Conservation (phyloP, 2,329 filamentous ascomycete genomes). For the Aspergillus unguis region DNA sequence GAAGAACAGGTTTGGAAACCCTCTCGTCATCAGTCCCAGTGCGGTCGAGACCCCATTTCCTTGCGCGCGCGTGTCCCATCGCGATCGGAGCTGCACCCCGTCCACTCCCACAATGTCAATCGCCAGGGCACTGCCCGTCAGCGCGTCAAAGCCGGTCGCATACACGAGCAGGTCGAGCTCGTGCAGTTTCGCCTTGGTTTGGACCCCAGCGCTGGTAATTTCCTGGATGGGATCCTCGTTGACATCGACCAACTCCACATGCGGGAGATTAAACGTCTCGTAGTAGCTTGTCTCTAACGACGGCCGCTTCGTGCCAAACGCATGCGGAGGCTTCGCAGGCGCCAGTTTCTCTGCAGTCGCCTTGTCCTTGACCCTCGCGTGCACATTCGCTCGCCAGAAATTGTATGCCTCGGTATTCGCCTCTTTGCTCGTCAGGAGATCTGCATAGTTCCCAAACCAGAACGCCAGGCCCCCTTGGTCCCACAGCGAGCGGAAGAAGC, state of each 20-base stretch:
- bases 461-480: not conserved
- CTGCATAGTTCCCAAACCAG: not conserved
- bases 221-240: conserved; percentile 1
- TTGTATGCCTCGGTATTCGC: not conserved
- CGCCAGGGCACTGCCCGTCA: not conserved
- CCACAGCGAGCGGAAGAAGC: not conserved
- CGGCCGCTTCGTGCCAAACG: not conserved
- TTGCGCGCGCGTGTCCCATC: conserved; percentile 25
- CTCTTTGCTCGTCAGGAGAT: not conserved
- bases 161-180: not conserved
- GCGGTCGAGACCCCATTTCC: conserved; percentile 29
- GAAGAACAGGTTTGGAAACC: conserved; percentile 52
- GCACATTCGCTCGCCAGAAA: not conserved
- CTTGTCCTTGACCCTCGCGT: not conserved
- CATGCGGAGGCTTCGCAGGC: not conserved
- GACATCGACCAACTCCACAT: not conserved
- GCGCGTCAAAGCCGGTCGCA: not conserved
- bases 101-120: not conserved
- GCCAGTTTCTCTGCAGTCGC: not conserved
- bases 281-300: not conserved
- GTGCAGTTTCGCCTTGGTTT: not conserved
- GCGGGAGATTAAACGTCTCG: not conserved
- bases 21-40: conserved; percentile 40
- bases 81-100: conserved; percentile 29
- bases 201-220: not conserved